Evolutionary conservation across 108 stramenopile species (phyloP).

Genomic region (Aurantiochytrium sp.): DNA sequence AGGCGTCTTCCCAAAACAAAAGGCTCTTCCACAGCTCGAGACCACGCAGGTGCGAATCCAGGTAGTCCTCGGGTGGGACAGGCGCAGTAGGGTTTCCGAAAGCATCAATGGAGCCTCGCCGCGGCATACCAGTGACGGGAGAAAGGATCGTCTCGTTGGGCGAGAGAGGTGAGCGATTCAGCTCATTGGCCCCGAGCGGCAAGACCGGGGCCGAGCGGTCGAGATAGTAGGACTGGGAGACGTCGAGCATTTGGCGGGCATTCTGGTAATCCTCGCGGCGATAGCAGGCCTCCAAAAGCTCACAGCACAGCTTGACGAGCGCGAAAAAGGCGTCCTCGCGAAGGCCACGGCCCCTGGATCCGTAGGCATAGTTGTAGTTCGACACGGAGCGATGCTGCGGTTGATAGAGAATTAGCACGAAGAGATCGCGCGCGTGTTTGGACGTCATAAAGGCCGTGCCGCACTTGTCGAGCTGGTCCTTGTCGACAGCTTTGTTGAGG

Average conservation of each 20-base stretch:
- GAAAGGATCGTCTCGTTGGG: not conserved
- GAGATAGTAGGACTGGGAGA: not conserved
- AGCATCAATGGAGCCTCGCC: not conserved
- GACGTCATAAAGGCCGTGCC: not conserved
- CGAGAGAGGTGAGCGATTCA: not conserved
- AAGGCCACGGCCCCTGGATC: not conserved
- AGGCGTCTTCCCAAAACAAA: constrained; percentile 2
- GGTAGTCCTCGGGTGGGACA: not conserved
- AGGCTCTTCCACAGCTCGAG: constrained; percentile 1
- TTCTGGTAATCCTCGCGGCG: not conserved
- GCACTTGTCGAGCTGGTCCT: not conserved
- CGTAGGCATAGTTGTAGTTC: not conserved
- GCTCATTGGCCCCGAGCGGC: not conserved
- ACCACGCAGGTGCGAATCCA: not conserved
- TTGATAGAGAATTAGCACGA: not conserved
- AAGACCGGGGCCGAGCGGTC: not conserved
- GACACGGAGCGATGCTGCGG: constrained; percentile 6
- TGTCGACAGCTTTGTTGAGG: not conserved
- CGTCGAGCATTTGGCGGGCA: constrained; percentile 1
- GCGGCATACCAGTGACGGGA: not conserved
- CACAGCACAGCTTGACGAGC: not conserved
- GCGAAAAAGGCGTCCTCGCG: not conserved
- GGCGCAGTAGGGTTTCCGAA: not conserved
- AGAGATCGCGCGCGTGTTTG: not conserved
- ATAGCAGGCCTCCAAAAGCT: not conserved